Evolutionary conservation across 2,329 filamentous ascomycete genomes (phyloP).

Genomic region (Exophiala phaeomuriformis): DNA sequence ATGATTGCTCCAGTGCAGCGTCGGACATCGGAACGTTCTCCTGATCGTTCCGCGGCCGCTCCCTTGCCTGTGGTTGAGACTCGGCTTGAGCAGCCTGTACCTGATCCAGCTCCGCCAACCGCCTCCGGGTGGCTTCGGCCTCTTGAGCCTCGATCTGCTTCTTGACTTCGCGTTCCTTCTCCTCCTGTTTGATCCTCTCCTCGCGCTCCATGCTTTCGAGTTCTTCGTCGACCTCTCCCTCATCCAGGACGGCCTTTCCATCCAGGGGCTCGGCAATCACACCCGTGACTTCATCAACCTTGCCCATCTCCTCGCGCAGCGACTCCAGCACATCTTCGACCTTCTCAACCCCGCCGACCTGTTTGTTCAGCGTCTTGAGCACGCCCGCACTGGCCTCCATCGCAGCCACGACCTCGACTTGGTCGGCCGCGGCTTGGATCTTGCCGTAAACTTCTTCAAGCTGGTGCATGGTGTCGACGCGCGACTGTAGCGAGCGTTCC

Average conservation of each 20-base stretch:
- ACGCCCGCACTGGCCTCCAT: constrained; percentile 73
- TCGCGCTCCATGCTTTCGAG: constrained; percentile 65
- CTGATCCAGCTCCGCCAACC: constrained; percentile 26
- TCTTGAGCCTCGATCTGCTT: constrained; percentile 29
- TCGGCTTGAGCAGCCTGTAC: constrained; percentile 1
- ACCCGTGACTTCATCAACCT: constrained; percentile 72
- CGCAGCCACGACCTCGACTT: constrained; percentile 72
- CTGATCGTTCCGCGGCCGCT: not conserved
- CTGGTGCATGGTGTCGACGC: constrained; percentile 67
- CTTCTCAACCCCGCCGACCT: constrained; percentile 67
- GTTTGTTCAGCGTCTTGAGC: constrained; percentile 63
- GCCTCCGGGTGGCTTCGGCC: constrained; percentile 29
- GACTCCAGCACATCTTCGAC: constrained; percentile 70
- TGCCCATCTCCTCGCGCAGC: constrained; percentile 70
- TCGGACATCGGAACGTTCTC: not conserved
- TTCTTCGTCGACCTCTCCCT: constrained; percentile 80
- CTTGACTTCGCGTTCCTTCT: constrained; percentile 44
- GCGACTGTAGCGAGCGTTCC: constrained; percentile 63
- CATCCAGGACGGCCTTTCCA: constrained; percentile 55
- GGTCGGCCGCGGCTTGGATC: constrained; percentile 77
- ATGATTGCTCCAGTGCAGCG: constrained; percentile 9
- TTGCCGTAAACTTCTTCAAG: constrained; percentile 76
- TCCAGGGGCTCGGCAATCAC: constrained; percentile 59
- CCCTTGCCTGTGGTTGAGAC: not conserved
- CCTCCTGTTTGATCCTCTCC: constrained; percentile 46